These are phyloP conservation scores for Malus hybrid DNA, from an alignment of 331 rosid genomes.

Conservation along the genomic window DNA sequence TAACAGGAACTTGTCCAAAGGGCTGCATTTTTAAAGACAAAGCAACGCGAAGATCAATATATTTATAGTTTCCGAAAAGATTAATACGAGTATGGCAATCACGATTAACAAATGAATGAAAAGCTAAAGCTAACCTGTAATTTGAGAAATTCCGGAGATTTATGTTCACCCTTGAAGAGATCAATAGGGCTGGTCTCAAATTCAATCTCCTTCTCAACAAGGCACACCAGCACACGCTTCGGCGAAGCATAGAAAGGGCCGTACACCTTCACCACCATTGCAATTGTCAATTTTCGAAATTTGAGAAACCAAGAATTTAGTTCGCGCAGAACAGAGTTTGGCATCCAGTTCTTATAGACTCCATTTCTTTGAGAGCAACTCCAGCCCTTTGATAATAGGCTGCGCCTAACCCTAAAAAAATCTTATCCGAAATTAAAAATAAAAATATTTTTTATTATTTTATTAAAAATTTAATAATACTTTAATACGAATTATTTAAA, in stretches of 20 bases:
- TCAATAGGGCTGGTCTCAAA: conserved; percentile 5
- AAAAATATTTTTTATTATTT: too few species aligned
- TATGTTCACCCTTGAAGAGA: not conserved
- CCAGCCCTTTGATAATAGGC: too few species aligned
- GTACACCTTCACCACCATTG: conserved; percentile 13
- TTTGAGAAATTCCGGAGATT: conserved; percentile 8
- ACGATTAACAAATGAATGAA: not conserved
- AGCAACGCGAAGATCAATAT: not conserved
- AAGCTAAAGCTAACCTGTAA: not conserved
- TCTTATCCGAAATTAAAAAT: too few species aligned
- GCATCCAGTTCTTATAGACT: not conserved
- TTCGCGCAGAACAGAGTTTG: not conserved
- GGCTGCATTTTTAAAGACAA: conserved; percentile 17
- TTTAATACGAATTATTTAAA: too few species aligned
- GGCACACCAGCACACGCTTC: conserved; percentile 6
- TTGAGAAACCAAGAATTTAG: not conserved
- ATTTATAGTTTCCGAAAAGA: not conserved
- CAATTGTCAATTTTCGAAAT: not conserved
- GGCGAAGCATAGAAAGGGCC: not conserved
- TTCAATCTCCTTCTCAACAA: conserved; percentile 4
- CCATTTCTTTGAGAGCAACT: not conserved
- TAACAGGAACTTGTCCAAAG: conserved; percentile 41
- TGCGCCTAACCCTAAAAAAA: too few species aligned
- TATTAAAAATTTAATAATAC: too few species aligned
- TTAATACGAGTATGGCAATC: not conserved